Evolutionary conservation across 106 monocot species (phyloP), one percentile per base, ranked within the genome.

Genomic region (Iris macrosiphon): DNA sequence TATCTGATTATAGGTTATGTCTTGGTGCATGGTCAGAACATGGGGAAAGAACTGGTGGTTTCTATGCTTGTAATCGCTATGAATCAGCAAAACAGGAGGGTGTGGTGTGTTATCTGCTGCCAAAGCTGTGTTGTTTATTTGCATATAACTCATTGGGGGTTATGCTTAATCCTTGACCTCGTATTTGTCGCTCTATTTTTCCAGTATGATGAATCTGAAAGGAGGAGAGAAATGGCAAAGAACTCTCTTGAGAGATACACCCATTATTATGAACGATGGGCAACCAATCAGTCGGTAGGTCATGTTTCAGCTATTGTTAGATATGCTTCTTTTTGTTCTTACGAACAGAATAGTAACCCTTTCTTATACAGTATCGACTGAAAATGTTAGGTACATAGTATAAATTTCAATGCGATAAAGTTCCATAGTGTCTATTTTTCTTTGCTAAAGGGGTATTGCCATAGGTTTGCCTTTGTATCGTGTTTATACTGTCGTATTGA

Each of bases 181-280:
- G 43, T 57, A 14, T 52, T 49, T 53, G 26, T 23, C 20, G 55
- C 19, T 44, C 1, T 50, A 45, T 34, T 66, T 26, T 6, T 75
- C 72, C 71, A 89, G 89, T 89, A 84, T 71, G 84, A 89, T 65
- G 84, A 89, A 58, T 64, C 70, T 67, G 89, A 89, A 73, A 80
- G 89, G 67, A 79, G 84, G 60, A 89, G 83, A 73, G 83, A 89
- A 68, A 84, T 89, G 89, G 83, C 83, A 43, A 88, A 88, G 54
- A 83, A 88, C 46, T 88, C 83, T 23, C 76, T 88, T 15, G 88
- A 88, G 79, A 76, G 88, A 53, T 88, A 88, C 54, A 83, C 88
- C 27, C 88, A 88, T 70, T 88, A 88, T 59, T 84, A 89, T 77
- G 89, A 89, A 60, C 52, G 84, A 43, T 89, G 89, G 89, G 84